Base-by-base conservation (phyloP, 2,329 filamentous ascomycete species). In the Colletotrichum sp. region DNA sequence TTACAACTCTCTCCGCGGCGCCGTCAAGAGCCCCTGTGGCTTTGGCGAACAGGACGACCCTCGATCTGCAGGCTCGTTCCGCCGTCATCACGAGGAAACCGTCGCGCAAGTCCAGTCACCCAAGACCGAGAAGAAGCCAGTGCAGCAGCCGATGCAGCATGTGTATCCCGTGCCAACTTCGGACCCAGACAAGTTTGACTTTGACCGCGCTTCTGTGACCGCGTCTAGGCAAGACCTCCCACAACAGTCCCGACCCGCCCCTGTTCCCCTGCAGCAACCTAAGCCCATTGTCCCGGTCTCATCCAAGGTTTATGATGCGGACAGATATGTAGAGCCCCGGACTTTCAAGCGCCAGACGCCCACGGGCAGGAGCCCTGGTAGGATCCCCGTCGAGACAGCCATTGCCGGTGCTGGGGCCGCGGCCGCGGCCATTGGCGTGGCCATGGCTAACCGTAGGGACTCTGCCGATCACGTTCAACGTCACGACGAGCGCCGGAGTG, bases 251-350 rank as follows among this genome's bases (percentile, higher is more conserved):
- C 88, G 90, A 56, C 90, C 92, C 7, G 91, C 87, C 7, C 88
- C 91, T 0, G 89, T 95, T 36, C 92, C 93, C 13, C 88, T 98
- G n/a, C 94, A 97, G 82, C 95, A 98, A 79, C 96, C 96, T 4
- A 93, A 96, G 79, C 96, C 96, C 3, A 90, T 95, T 74, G 88
- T 90, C 4, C 95, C 94, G 0, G 92, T 97, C 4, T 92, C 93
- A 48, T 90, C 90, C 76, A 90, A 90, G 21, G 89, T 96, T 2
- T 94, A 95, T 79, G 89, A 92, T 63, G 85, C 89, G 38, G 84
- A 85, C 52, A 85, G 82, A 61, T 77, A 84, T 32, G 84, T 85
- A 32, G 86, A 84, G 34, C 82, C 79, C 43, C 83, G 81, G 36
- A 83, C 80, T 18, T 79, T 81, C 13, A 83, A 82, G 68, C 81